Evolutionary conservation across 371 early-diverging fungal species (phyloP).

Genomic region (Circinella umbellata): DNA sequence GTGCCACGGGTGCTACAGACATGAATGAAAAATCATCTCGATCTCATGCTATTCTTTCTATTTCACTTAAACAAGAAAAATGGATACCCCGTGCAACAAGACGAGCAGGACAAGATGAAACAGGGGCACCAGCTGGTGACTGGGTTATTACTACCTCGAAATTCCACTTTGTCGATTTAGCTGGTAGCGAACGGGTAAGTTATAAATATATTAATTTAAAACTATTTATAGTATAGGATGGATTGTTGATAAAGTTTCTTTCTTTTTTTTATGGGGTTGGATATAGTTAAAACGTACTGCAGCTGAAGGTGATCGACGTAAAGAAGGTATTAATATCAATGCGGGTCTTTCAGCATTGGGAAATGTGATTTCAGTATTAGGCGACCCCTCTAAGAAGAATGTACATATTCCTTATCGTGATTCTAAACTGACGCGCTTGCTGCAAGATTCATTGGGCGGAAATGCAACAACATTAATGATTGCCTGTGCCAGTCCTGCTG

Average conservation of each 20-base stretch:
- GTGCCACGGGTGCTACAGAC: constrained; percentile 95
- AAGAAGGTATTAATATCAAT: constrained; percentile 99
- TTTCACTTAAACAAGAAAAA: constrained; percentile 78
- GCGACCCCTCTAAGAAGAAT: constrained; percentile 73
- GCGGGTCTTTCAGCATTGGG: constrained; percentile 97
- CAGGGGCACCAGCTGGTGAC: constrained; percentile 35
- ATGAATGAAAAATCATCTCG: constrained; percentile 97
- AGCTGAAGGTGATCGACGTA: constrained; percentile 92
- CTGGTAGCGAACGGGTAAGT: constrained; percentile 95
- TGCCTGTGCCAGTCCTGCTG: constrained; percentile 88
- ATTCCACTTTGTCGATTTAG: constrained; percentile 99
- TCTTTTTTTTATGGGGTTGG: neutral
- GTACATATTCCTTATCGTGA: constrained; percentile 96
- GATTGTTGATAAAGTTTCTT: too few relatives aligned
- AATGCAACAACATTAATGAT: constrained; percentile 92
- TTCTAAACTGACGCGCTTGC: constrained; percentile 95
- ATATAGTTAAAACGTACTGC: constrained; percentile 87
- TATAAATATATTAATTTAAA: neutral
- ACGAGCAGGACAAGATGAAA: constrained; percentile 18
- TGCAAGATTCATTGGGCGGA: constrained; percentile 97
- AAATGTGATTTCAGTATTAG: constrained; percentile 98
- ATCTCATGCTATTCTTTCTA: constrained; percentile 97
- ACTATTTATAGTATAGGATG: too few relatives aligned
- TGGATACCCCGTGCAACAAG: constrained; percentile 26
- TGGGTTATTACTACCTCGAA: constrained; percentile 79